phyloP scores from a whole-genome alignment of 495 filamentous ascomycete species.

The Penicillium taxi region DNA sequence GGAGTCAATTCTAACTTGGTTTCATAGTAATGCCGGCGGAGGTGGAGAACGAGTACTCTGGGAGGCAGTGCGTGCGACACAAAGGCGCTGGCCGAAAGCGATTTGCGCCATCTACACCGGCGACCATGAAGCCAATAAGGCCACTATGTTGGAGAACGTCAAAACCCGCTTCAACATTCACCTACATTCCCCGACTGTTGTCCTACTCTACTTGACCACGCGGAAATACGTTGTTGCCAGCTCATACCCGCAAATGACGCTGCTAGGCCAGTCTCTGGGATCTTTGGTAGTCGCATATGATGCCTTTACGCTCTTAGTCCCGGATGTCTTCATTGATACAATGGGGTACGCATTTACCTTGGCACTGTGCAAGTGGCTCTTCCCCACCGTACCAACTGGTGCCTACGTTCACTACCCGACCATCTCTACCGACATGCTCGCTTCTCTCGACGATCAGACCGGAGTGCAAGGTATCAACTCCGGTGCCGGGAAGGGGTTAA shows the following conservation, averaged over 20 bases:
- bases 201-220: slow-evolving; percentile 83
- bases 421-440: slow-evolving; percentile 96
- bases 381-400: slow-evolving; percentile 71
- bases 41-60: slow-evolving; percentile 95
- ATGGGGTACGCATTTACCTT: slow-evolving; percentile 96
- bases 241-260: slow-evolving; percentile 86
- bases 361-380: slow-evolving; percentile 72
- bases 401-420: slow-evolving; percentile 98
- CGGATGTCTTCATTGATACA: slow-evolving; percentile 92
- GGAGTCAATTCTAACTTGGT: not conserved
- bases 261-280: slow-evolving; percentile 87
- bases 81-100: slow-evolving; percentile 79
- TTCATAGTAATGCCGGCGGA: slow-evolving; percentile 87
- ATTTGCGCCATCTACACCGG: slow-evolving; percentile 91
- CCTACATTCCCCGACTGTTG: slow-evolving; percentile 72
- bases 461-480: slow-evolving; percentile 75
- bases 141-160: slow-evolving; percentile 67
- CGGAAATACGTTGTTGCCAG: slow-evolving; percentile 74
- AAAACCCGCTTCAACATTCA: slow-evolving; percentile 88
- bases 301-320: slow-evolving; percentile 84
- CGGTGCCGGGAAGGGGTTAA: slow-evolving; percentile 61
- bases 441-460: slow-evolving; percentile 59
- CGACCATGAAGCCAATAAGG: slow-evolving; percentile 78
- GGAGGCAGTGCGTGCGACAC: slow-evolving; percentile 89
- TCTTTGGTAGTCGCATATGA: slow-evolving; percentile 82